These are phyloP conservation scores for Letharia lupina DNA, from an alignment of 495 filamentous ascomycete genomes.

Conservation along the genomic window DNA sequence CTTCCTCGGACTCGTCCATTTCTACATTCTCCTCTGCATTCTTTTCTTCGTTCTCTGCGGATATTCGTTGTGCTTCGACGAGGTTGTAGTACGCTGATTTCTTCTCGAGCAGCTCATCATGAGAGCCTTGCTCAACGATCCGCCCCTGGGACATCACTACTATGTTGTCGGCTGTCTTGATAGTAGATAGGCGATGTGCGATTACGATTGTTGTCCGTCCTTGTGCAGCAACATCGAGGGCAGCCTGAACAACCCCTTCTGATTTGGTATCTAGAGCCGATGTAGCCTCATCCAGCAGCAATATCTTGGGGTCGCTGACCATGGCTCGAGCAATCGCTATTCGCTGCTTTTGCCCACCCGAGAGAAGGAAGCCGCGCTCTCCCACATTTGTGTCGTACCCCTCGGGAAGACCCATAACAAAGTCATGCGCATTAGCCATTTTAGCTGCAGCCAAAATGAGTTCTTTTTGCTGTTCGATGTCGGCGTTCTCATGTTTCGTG, in stretches of 20 bases:
- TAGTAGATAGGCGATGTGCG: slow-evolving; percentile 88
- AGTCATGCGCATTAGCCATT: slow-evolving; percentile 91
- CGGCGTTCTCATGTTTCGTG: slow-evolving; percentile 60
- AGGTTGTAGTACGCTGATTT: slow-evolving; percentile 62
- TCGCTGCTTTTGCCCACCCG: slow-evolving; percentile 93
- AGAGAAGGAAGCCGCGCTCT: slow-evolving; percentile 85
- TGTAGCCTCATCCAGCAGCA: slow-evolving; percentile 91
- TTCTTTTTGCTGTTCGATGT: slow-evolving; percentile 55
- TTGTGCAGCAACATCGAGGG: slow-evolving; percentile 74
- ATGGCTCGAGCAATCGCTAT: slow-evolving; percentile 84
- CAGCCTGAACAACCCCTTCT: slow-evolving; percentile 90
- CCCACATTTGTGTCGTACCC: slow-evolving; percentile 92
- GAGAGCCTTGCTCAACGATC: slow-evolving; percentile 85
- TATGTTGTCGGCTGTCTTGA: slow-evolving; percentile 90
- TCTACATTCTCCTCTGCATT: slow-evolving; percentile 26
- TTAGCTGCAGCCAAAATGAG: slow-evolving; percentile 72
- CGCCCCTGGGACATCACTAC: slow-evolving; percentile 78
- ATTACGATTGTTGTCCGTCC: slow-evolving; percentile 97
- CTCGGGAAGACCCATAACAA: slow-evolving; percentile 74
- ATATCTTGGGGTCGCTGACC: slow-evolving; percentile 89
- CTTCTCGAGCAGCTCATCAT: slow-evolving; percentile 56
- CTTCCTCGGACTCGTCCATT: slow-evolving; percentile 20
- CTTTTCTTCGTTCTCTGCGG: slow-evolving; percentile 54
- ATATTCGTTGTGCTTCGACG: slow-evolving; percentile 72
- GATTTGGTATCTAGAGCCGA: slow-evolving; percentile 92